Base-by-base conservation (phyloP, 139 green algal species). In the Picochlorum sp. region DNA sequence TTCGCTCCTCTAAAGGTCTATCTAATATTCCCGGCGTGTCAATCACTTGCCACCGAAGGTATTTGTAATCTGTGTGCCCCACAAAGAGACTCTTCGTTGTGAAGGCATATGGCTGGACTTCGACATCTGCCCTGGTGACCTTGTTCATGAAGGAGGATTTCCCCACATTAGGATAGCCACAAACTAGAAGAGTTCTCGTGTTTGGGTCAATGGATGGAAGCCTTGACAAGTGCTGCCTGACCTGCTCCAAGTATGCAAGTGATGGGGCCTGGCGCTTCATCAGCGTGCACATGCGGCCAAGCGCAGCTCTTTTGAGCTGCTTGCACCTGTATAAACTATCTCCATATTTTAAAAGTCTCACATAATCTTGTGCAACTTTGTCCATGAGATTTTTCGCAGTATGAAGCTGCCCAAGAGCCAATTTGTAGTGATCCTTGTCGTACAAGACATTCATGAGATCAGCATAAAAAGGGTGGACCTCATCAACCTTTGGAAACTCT, bases 401-500 rank as follows among this genome's bases (percentile, higher is more conserved):
- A 76, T 95, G 90, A 21, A 99, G 72, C 83, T 98, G 94, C 3
- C 94, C 94, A 38, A 99, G 82, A 31, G 94, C 94, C 45, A 99
- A 83, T 80, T 99, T 99, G 86, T 97, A 99, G 81, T 99, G 94
- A 77, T 99, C 94, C 23, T 92, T 94, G 75, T 99, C 94, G 67
- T 99, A 99, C 44, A 99, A 81, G 26, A 99, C 94, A 68, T 99
- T 99, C 49, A 99, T 81, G 47, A 99, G 80, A 79, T 99, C 94
- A 16, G 70, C 62, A 73, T 98, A 99, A 71, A 99, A 99, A 24
- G 94, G 94, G 74, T 99, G 94, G 55, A 99, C 91, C 57, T 98
- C 92, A 69, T 99, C 92, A 16, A 97, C 72, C 75, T 96, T 96
- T 8, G 94, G 94, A 66, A 99, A 99, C 72, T 97, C 92, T 4